Percentiles rank a stretch among this genome's conserved stretches.
phyloP scores from a whole-genome alignment of 768 basidiomycete species.

The Lactifluus pinguis region DNA sequence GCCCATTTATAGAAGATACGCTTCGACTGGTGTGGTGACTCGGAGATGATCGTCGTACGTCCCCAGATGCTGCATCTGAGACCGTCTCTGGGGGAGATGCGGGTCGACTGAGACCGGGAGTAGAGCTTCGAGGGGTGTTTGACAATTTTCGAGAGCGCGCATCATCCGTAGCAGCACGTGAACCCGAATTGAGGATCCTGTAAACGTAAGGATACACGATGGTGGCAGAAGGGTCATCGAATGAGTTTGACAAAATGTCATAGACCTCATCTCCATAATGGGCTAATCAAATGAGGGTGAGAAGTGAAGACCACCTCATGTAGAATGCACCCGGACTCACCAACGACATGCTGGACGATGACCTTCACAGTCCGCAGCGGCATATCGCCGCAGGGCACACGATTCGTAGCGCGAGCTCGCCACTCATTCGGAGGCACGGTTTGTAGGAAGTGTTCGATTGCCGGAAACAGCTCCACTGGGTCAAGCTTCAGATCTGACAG shows the following conservation, averaged over 20 bases:
- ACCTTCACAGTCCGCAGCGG: conserved; percentile 96
- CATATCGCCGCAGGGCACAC: conserved; percentile 95
- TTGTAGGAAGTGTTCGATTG: conserved; percentile 90
- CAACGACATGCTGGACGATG: conserved; percentile 93
- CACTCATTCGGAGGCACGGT: conserved; percentile 94
- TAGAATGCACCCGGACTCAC: conserved; percentile 40
- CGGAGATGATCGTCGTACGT: conserved; percentile 45
- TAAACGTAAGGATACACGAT: conserved; percentile 96
- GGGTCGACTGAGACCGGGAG: conserved; percentile 58
- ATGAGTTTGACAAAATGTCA: conserved; percentile 80
- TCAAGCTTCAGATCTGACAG: conserved; percentile 71
- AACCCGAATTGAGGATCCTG: conserved; percentile 71
- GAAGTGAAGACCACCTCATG: conserved; percentile 15
- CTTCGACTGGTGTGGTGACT: conserved; percentile 64
- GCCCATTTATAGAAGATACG: conserved; percentile 52
- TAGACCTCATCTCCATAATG: conserved; percentile 87
- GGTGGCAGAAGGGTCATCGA: conserved; percentile 95
- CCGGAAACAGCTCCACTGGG: conserved; percentile 81
- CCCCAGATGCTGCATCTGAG: conserved; percentile 36
- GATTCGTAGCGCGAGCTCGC: conserved; percentile 84
- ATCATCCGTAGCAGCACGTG: conserved; percentile 33
- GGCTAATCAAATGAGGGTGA: conserved; percentile 34
- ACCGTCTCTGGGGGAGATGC: conserved; percentile 59
- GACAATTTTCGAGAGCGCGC: conserved; percentile 24
- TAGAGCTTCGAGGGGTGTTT: conserved; percentile 38